Evolutionary conservation across 257 asterid genomes (phyloP).

Genomic region (Scutellaria galericulata): DNA sequence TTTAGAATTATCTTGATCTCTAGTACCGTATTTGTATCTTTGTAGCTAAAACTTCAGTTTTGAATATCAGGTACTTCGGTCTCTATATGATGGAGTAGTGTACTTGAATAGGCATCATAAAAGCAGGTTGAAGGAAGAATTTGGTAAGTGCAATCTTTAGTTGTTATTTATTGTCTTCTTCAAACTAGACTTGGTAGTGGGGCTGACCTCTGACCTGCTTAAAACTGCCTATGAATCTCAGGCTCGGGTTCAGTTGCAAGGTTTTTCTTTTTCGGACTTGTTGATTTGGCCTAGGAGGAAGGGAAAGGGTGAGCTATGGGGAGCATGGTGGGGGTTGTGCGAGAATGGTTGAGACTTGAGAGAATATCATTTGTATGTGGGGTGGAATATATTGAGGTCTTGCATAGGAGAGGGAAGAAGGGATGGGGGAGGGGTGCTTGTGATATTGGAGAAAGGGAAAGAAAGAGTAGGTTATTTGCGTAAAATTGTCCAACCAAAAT

Average conservation of each 20-base stretch:
- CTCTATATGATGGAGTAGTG: slow-evolving; percentile 67
- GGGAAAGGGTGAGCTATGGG: neutral
- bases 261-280: neutral
- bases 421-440: neutral
- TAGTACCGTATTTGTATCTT: slow-evolving; percentile 32
- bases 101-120: slow-evolving; percentile 75
- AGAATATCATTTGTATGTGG: neutral
- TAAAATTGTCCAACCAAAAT: neutral
- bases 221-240: neutral
- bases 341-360: neutral
- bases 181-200: slow-evolving; percentile 8
- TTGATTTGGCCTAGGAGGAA: neutral
- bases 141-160: slow-evolving; percentile 60
- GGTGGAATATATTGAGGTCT: neutral
- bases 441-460: slow-evolving; percentile 14
- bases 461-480: neutral
- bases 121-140: slow-evolving; percentile 79
- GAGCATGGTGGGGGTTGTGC: neutral
- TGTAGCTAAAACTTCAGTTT: slow-evolving; percentile 37
- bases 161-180: slow-evolving; percentile 11
- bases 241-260: slow-evolving; percentile 4
- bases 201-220: slow-evolving; percentile 15
- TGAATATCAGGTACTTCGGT: slow-evolving; percentile 62
- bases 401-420: neutral
- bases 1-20: slow-evolving; percentile 27